phyloP scores from a whole-genome alignment of 768 basidiomycete species.

The Russula compacta region DNA sequence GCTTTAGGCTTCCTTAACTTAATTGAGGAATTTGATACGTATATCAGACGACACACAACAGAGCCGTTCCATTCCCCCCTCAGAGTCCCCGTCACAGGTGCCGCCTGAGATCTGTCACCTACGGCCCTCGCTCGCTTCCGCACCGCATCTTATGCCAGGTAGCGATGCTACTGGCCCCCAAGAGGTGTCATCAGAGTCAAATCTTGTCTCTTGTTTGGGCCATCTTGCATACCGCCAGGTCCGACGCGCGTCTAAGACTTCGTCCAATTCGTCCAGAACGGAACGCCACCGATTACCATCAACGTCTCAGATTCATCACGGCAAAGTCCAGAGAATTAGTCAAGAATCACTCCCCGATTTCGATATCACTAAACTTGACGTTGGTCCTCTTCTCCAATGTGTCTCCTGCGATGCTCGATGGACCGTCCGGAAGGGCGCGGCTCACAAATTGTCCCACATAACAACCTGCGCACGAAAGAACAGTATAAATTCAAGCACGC shows the following conservation, averaged over 20 bases:
- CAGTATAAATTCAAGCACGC: constrained; percentile 43
- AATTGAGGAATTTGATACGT: neutral
- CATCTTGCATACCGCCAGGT: constrained; percentile 6
- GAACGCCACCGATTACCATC: neutral
- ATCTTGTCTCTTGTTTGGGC: neutral
- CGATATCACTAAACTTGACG: constrained; percentile 38
- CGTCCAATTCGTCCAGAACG: neutral
- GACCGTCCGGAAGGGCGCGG: constrained; percentile 57
- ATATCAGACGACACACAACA: neutral
- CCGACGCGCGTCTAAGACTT: neutral
- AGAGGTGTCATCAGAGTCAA: neutral
- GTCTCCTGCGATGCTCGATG: constrained; percentile 56
- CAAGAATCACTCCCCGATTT: neutral
- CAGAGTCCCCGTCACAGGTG: neutral
- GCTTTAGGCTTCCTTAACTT: neutral
- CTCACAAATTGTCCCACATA: constrained; percentile 61
- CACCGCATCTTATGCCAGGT: neutral
- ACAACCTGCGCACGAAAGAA: constrained; percentile 58
- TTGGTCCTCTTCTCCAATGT: constrained; percentile 46
- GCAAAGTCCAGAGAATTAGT: constrained; percentile 12
- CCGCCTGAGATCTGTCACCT: neutral
- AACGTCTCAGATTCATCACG: neutral
- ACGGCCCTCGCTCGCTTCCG: neutral
- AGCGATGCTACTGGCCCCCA: neutral
- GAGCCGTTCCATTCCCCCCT: neutral